Evolutionary conservation across 257 asterid genomes (phyloP), one percentile per base, ranked within the genome.

Genomic region (Capsicum rhomboideum): DNA sequence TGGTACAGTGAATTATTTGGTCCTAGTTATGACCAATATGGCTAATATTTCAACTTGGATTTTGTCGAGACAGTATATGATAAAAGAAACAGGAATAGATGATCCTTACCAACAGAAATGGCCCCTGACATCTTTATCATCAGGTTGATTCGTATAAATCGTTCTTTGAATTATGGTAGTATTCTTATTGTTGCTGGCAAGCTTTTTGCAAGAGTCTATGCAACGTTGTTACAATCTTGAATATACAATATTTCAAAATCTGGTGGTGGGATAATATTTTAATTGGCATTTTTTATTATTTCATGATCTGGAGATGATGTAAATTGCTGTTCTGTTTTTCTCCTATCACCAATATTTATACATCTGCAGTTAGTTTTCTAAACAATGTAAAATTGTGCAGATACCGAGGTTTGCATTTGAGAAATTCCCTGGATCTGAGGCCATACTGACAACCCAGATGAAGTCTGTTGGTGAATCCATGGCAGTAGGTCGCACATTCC

Each of bases 401-500:
- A 95, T 97, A 85, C 97, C 97, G 12, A 85, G 97, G 90, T 95
- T 97, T 87, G 99, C 99, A 28, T 95, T 95, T 86, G 99, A 97
- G 93, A 97, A 95, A 69, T 95, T 97, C 86, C 99, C 99, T 40
- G 99, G 99, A 82, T 97, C 99, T 6, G 99, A 97, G 90, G 97
- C 99, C 49, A 93, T 93, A 54, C 86, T 97, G 86, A 97, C 99
- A 8, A 97, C 99, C 31, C 99, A 97, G 86, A 95, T 97, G 99
- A 97, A 97, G 88, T 97, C 99, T 56, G 98, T 97, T 52, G 99
- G 99, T 82, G 99, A 95, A 83, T 91, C 99, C 80, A 97, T 97
- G 99, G 99, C 99, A 17, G 97, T 97, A 79, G 99, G 99, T 42
- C 90, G 98, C 18, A 97, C 99, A 83, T 97, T 97, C 92, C 99